Evolutionary conservation across 2,329 filamentous ascomycete genomes (phyloP), one percentile per base, ranked within the genome.

Genomic region (Fusarium buxicola): DNA sequence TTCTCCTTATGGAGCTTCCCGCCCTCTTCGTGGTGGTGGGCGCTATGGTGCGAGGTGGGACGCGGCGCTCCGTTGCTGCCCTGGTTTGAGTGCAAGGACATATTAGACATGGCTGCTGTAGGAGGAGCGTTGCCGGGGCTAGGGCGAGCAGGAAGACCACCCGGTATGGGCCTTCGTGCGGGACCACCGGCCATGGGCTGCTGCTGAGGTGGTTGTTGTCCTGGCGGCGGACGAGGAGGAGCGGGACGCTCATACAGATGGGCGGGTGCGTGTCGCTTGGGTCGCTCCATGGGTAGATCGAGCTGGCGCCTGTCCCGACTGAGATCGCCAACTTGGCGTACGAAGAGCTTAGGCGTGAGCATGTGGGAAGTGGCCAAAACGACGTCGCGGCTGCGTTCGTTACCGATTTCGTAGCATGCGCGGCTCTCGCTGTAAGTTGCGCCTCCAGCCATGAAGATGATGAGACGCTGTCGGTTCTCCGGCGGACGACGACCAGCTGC

Each of bases 381-480:
- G n/a, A 98, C 81, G 69, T 99, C 95, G 64, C 90, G 87, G 48
- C 86, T 87, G 41, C 87, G 87, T 45, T 87, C 81, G 48, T 88
- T 84, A 3, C 92, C 90, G 24, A 94, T 81, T 70, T 97, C 92
- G 74, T 98, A 98, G 78, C 95, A 99, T 11, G 89, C 85, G 25
- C 95, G 88, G 28, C 92, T 86, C 78, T 99, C 95, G 6, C 92
- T 93, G 75, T 94, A 97, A 0, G 95, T 98, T 16, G 95, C 95
- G 39, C 95, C 95, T 43, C 95, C 95, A 2, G 94, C 95, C 84
- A 98, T 90, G 74, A 97, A 98, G 13, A 98, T 89, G 57, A 99
- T 91, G 50, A 98, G 85, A 48, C 95, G 88, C 75, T 99, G 95
- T 49, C 90, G 87, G 65, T 94, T 96, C 74, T 98, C 94, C 2